A percentile compares a stretch with the other conserved stretches of the same genome.
phyloP scores from a whole-genome alignment of 768 basidiomycete species.

The Kwoniella shandongensis region DNA sequence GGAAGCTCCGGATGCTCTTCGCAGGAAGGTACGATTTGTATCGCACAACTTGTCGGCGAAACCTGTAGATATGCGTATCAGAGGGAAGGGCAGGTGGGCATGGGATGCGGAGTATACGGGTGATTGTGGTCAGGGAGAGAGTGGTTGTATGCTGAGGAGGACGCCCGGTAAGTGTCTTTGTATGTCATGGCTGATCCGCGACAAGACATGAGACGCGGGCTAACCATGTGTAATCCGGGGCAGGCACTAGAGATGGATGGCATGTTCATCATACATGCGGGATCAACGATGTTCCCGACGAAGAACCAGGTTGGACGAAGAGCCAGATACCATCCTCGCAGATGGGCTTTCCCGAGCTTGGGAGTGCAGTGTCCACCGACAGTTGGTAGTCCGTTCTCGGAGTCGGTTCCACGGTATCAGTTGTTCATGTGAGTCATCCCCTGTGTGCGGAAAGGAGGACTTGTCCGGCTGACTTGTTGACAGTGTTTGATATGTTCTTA shows the following conservation, averaged over 20 bases:
- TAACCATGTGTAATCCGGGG: too few relatives aligned
- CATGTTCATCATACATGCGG: slow-evolving; percentile 15
- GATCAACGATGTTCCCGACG: not conserved
- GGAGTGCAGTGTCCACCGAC: too few relatives aligned
- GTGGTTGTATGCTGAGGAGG: slow-evolving; percentile 10
- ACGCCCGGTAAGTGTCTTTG: slow-evolving; percentile 18
- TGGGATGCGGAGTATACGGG: slow-evolving; percentile 30
- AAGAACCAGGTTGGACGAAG: slow-evolving; percentile 5
- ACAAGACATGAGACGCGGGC: too few relatives aligned
- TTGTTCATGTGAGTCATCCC: too few relatives aligned
- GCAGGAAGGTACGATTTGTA: slow-evolving; percentile 22
- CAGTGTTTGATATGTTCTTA: too few relatives aligned
- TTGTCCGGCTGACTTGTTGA: too few relatives aligned
- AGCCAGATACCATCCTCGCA: too few relatives aligned
- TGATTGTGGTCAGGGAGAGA: slow-evolving; percentile 13
- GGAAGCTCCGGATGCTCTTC: slow-evolving; percentile 5
- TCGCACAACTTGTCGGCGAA: slow-evolving; percentile 18
- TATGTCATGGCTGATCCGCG: too few relatives aligned
- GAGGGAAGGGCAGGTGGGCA: slow-evolving; percentile 27
- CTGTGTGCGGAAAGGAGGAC: too few relatives aligned
- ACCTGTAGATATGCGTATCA: slow-evolving; percentile 28
- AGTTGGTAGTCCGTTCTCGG: too few relatives aligned
- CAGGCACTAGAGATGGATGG: slow-evolving; percentile 16
- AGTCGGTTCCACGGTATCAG: too few relatives aligned
- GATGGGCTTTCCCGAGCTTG: too few relatives aligned